phyloP scores from a whole-genome alignment of 352 stramenopile genomes.

The Globisporangium recalcitrans region DNA sequence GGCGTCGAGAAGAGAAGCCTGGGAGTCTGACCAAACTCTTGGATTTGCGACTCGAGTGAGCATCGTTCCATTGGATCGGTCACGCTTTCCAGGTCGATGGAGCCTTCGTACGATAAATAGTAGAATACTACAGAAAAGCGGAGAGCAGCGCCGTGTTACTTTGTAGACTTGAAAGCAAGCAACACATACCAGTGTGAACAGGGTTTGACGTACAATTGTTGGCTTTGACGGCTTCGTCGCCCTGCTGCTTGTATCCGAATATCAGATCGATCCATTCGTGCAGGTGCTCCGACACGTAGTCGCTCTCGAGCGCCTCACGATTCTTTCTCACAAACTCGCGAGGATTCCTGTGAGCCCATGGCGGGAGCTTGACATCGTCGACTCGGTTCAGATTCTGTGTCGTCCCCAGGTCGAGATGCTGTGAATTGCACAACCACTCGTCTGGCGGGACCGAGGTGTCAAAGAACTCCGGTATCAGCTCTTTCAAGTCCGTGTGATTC shows the following conservation, averaged over 20 bases:
- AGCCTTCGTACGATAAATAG: slow-evolving; percentile 86
- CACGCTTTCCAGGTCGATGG: slow-evolving; percentile 80
- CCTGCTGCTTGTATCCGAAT: slow-evolving; percentile 95
- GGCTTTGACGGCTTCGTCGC: slow-evolving; percentile 62
- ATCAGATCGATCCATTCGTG: slow-evolving; percentile 98
- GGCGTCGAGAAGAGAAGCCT: slow-evolving; percentile 65
- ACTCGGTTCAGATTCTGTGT: slow-evolving; percentile 86
- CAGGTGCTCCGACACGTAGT: slow-evolving; percentile 94
- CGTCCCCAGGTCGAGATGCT: slow-evolving; percentile 94
- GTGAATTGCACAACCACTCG: slow-evolving; percentile 94
- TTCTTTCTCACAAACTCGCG: slow-evolving; percentile 89
- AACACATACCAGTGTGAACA: background rate
- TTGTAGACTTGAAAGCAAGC: background rate
- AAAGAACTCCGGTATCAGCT: slow-evolving; percentile 99
- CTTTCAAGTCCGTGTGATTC: slow-evolving; percentile 95
- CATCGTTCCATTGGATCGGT: slow-evolving; percentile 90
- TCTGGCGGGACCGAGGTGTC: slow-evolving; percentile 67
- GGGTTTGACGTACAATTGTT: slow-evolving; percentile 57
- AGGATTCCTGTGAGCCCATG: slow-evolving; percentile 86
- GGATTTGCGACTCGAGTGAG: slow-evolving; percentile 92
- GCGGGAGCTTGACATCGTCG: slow-evolving; percentile 92
- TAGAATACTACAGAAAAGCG: slow-evolving; percentile 71
- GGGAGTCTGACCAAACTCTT: slow-evolving; percentile 90
- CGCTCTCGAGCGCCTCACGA: slow-evolving; percentile 93
- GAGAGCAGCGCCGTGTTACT: background rate